These are phyloP conservation scores for Plasmodium vinckei DNA, from an alignment of 169 alveolate genomes.

Conservation along the genomic window DNA sequence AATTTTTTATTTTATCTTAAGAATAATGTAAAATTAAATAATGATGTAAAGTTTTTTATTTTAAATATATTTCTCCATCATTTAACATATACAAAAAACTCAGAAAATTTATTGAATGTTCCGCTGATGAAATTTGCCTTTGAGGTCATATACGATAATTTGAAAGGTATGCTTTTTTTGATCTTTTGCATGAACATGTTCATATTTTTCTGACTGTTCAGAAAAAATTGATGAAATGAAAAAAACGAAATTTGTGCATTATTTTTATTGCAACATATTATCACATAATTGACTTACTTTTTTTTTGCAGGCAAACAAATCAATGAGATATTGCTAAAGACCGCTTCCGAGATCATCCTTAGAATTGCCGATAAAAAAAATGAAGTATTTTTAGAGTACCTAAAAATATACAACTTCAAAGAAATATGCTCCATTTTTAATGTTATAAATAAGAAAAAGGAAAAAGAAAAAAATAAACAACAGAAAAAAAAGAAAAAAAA, in stretches of 20 bases:
- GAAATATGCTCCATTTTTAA: conserved; percentile 42
- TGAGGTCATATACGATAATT: conserved; percentile 37
- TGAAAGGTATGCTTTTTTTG: neutral
- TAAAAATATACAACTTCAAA: conserved; percentile 25
- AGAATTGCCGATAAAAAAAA: conserved; percentile 50
- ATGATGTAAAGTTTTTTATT: conserved; percentile 47
- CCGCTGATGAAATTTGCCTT: conserved; percentile 50
- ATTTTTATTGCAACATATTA: neutral
- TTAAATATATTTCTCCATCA: conserved; percentile 57
- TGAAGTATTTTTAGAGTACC: conserved; percentile 50
- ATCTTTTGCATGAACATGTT: no score
- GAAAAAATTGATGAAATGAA: no score
- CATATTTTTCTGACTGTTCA: neutral
- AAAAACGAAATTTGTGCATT: neutral
- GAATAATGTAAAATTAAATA: conserved; percentile 30
- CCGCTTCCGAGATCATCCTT: conserved; percentile 46
- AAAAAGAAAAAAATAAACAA: conserved; percentile 2
- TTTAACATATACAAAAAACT: conserved; percentile 43
- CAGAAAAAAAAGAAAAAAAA: conserved; percentile 8
- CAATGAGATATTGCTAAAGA: conserved; percentile 42
- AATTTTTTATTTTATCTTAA: conserved; percentile 30
- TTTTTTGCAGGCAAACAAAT: conserved; percentile 16
- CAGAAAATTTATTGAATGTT: conserved; percentile 44
- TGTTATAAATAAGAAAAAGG: conserved; percentile 21
- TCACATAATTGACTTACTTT: no score